Conservation (phyloP, 1,139 yeast genomes). For the Lodderomyces theae region DNA sequence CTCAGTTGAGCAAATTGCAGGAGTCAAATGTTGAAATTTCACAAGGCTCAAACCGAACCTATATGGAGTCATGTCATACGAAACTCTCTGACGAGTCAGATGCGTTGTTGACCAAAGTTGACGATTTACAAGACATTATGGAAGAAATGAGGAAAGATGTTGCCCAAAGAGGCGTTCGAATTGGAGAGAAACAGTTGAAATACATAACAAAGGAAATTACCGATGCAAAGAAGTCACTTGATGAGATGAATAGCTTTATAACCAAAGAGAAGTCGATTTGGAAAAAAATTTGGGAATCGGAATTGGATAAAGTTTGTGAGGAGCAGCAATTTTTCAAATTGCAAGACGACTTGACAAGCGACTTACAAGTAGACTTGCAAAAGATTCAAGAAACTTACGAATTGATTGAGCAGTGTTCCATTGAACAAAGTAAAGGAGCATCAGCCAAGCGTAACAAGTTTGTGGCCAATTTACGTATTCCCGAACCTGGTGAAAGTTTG, state of each 20-base stretch:
- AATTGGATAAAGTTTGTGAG: conserved; percentile 84
- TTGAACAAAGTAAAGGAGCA: conserved; percentile 56
- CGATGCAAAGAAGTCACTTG: conserved; percentile 53
- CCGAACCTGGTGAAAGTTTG: conserved; percentile 68
- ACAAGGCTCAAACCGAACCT: conserved; percentile 54
- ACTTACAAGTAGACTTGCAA: conserved; percentile 75
- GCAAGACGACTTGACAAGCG: conserved; percentile 82
- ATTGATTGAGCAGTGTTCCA: conserved; percentile 77
- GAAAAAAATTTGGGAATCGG: conserved; percentile 92
- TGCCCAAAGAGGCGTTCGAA: conserved; percentile 86
- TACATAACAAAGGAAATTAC: conserved; percentile 63
- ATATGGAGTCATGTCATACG: conserved; percentile 74
- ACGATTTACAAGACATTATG: conserved; percentile 87
- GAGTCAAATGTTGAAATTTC: conserved; percentile 41
- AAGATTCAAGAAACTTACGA: conserved; percentile 80
- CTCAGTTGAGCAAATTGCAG: conserved; percentile 44
- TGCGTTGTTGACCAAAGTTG: conserved; percentile 70
- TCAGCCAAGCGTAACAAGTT: conserved; percentile 31
- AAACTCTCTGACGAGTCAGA: conserved; percentile 80
- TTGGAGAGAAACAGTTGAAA: conserved; percentile 70
- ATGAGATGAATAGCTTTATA: conserved; percentile 60
- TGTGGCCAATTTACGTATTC: conserved; percentile 42
- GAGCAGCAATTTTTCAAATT: conserved; percentile 90
- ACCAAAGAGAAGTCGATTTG: conserved; percentile 73
- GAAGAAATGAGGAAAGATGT: conserved; percentile 91